Evolutionary conservation across 805 yeast genomes (phyloP).

Genomic region (Wickerhamomyces rabaulensis): DNA sequence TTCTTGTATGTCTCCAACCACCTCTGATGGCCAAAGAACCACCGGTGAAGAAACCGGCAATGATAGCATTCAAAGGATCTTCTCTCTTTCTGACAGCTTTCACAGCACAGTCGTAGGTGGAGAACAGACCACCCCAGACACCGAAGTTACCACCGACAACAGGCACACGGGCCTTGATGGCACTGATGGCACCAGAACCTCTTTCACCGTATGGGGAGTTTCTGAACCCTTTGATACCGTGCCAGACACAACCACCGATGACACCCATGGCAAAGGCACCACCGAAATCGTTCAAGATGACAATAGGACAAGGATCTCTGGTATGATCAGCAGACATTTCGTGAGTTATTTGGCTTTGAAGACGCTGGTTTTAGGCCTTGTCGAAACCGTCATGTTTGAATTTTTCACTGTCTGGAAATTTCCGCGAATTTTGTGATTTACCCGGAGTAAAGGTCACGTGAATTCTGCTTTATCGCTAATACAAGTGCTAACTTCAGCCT

Average conservation of each 20-base stretch:
- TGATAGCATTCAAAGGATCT: slow-evolving; percentile 97
- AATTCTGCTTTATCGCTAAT: too few relatives aligned
- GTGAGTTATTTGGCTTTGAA: too few relatives aligned
- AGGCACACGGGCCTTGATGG: slow-evolving; percentile 95
- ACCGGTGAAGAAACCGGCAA: slow-evolving; percentile 97
- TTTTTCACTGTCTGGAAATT: not conserved
- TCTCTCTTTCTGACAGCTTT: slow-evolving; percentile 96
- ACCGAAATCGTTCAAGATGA: slow-evolving; percentile 93
- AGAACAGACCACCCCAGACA: slow-evolving; percentile 98
- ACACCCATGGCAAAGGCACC: slow-evolving; percentile 99
- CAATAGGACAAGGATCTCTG: slow-evolving; percentile 98
- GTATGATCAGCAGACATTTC: slow-evolving; percentile 91
- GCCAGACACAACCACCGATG: slow-evolving; percentile 98
- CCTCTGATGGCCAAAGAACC: slow-evolving; percentile 98
- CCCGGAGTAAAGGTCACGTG: not conserved
- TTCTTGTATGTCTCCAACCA: slow-evolving; percentile 95
- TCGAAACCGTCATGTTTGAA: not conserved
- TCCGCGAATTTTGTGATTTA: not conserved
- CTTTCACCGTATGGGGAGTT: slow-evolving; percentile 97
- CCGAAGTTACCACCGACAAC: slow-evolving; percentile 99
- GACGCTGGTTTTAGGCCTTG: not conserved
- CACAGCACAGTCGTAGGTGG: slow-evolving; percentile 92
- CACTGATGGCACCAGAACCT: slow-evolving; percentile 80
- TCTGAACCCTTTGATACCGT: slow-evolving; percentile 97
- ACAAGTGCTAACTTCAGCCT: too few relatives aligned